Evolutionary conservation across 2,329 filamentous ascomycete species (phyloP).

Genomic region (Fusarium sp.): DNA sequence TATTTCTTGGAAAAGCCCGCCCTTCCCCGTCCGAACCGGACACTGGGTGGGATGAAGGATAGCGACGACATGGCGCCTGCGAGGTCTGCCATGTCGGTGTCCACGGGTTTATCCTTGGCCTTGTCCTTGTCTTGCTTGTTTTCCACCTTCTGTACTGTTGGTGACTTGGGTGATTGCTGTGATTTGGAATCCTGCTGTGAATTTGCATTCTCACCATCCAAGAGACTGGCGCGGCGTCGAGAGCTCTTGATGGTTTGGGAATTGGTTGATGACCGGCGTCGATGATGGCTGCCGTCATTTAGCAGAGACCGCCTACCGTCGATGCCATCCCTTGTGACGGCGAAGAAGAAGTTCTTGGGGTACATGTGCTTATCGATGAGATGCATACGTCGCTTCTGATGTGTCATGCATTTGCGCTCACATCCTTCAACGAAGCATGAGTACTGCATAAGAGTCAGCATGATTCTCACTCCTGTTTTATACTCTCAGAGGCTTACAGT

Average conservation of each 20-base stretch:
- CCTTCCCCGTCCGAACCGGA: conserved; percentile 71
- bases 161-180: conserved; percentile 33
- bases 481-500: conserved; percentile 68
- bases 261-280: conserved; percentile 60
- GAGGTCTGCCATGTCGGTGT: conserved; percentile 71
- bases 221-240: conserved; percentile 49
- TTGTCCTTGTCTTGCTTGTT: conserved; percentile 35
- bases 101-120: conserved; percentile 45
- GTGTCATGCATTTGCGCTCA: conserved; percentile 83
- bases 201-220: conserved; percentile 40
- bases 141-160: conserved; percentile 25
- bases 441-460: conserved; percentile 64
- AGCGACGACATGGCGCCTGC: conserved; percentile 76
- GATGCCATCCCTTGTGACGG: conserved; percentile 87
- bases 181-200: conserved; percentile 28
- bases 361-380: conserved; percentile 95
- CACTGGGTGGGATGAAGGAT: conserved; percentile 74
- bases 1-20: conserved; percentile 64
- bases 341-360: conserved; percentile 88
- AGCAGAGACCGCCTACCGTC: conserved; percentile 86
- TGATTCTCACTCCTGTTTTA: background rate
- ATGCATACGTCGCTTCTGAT: conserved; percentile 86
- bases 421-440: conserved; percentile 91
- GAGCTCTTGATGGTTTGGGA: conserved; percentile 50
- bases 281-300: conserved; percentile 63